Evolutionary conservation across 78 protist species (phyloP).

Genomic region (Polysphondylium violaceum): DNA sequence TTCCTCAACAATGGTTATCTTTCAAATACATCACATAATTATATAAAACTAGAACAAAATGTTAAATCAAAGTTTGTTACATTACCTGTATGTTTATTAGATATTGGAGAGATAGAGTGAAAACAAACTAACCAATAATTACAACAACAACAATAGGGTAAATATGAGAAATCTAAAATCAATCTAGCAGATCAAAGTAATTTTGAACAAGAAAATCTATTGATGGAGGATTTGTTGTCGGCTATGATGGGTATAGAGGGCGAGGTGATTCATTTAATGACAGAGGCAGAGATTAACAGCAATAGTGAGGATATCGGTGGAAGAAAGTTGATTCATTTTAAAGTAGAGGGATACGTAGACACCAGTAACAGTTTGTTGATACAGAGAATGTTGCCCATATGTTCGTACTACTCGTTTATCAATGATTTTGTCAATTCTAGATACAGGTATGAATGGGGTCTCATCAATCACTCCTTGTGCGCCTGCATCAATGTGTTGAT

Average conservation of each 20-base stretch:
- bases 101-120: not conserved
- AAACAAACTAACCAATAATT: not conserved
- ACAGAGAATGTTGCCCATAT: constrained; percentile 51
- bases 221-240: constrained; percentile 79
- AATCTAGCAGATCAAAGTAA: not conserved
- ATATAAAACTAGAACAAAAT: not conserved
- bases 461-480: constrained; percentile 81
- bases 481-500: constrained; percentile 66
- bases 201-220: constrained; percentile 32
- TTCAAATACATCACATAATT: constrained; percentile 10
- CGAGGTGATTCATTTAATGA: not conserved
- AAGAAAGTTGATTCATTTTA: not conserved
- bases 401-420: constrained; percentile 40
- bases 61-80: no score
- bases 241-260: constrained; percentile 82
- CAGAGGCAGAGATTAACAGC: not conserved
- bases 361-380: constrained; percentile 13
- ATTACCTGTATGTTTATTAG: constrained; percentile 24
- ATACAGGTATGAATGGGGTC: constrained; percentile 60
- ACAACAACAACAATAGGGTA: not conserved
- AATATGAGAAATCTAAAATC: constrained; percentile 15
- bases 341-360: not conserved
- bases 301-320: not conserved
- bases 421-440: constrained; percentile 31
- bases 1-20: constrained; percentile 62